phyloP scores from a whole-genome alignment of 139 green algal genomes.

The Chlamydomonas incerta region DNA sequence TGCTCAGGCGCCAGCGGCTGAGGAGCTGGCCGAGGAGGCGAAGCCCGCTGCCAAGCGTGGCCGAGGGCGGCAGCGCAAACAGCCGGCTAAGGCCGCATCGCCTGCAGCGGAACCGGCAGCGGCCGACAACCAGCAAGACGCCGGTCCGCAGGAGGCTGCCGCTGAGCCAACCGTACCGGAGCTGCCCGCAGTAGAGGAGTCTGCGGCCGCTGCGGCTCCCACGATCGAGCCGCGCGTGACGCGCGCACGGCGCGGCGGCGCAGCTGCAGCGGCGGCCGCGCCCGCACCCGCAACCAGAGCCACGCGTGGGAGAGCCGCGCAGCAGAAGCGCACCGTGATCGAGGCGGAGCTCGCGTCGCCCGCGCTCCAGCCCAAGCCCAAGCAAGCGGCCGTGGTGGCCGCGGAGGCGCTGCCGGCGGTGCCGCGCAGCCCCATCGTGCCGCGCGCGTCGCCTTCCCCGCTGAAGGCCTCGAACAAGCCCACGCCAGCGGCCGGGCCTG shows the following conservation, averaged over 20 bases:
- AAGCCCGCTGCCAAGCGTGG: not conserved
- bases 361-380: slow-evolving; percentile 17
- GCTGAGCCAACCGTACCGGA: no score
- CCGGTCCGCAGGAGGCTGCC: not conserved
- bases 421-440: no score
- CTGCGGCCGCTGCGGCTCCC: no score
- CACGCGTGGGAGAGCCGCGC: not conserved
- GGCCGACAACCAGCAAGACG: not conserved
- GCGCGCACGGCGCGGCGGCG: not conserved
- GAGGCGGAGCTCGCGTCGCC: slow-evolving; percentile 23
- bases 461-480: not conserved
- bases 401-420: no score
- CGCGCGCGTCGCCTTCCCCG: no score
- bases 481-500: no score
- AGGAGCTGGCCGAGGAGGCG: not conserved
- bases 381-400: not conserved
- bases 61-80: not conserved
- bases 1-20: not conserved
- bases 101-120: not conserved
- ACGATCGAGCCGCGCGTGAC: not conserved
- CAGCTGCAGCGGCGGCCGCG: not conserved
- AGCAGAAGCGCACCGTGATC: slow-evolving; percentile 2
- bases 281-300: not conserved
- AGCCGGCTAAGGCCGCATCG: not conserved
- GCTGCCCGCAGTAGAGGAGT: not conserved